phyloP scores from a whole-genome alignment of 208 protist species.

The Blastocrithidia nonstop region DNA sequence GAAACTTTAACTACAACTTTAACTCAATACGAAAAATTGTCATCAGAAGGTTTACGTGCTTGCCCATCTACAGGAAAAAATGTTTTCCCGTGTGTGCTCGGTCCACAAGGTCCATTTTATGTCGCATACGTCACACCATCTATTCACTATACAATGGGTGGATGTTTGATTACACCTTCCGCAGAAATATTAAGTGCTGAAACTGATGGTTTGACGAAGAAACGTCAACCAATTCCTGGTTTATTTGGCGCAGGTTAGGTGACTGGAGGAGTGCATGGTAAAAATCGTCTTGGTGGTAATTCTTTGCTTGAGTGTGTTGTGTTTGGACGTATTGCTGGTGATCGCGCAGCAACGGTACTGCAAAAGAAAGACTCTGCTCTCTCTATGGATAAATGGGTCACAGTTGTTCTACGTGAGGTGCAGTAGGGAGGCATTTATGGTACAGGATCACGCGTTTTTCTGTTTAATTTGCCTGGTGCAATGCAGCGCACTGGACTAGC shows the following conservation, averaged over 20 bases:
- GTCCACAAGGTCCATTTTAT: constrained; percentile 50
- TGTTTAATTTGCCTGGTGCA: constrained; percentile 45
- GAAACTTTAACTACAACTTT: too few species aligned
- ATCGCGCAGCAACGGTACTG: constrained; percentile 30
- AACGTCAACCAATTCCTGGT: constrained; percentile 56
- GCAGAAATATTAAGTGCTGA: constrained; percentile 61
- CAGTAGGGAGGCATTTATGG: constrained; percentile 19
- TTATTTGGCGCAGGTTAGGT: constrained; percentile 94
- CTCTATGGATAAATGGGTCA: constrained; percentile 4
- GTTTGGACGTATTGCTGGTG: constrained; percentile 57
- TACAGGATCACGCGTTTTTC: constrained; percentile 37
- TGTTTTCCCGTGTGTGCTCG: constrained; percentile 58
- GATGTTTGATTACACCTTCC: constrained; percentile 76
- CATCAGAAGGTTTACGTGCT: too few species aligned
- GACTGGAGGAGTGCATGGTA: constrained; percentile 93
- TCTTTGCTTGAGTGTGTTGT: constrained; percentile 85
- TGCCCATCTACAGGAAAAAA: constrained; percentile 63
- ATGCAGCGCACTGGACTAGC: constrained; percentile 49
- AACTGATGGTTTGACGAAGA: constrained; percentile 9
- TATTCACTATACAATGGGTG: constrained; percentile 97
- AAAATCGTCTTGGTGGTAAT: constrained; percentile 94
- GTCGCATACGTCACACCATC: constrained; percentile 85
- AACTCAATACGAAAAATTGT: too few species aligned
- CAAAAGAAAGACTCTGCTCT: constrained; percentile 6
- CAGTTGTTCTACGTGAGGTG: constrained; percentile 11